Evolutionary conservation across 2,329 filamentous ascomycete species (phyloP).

Genomic region (Colletotrichum agaves): DNA sequence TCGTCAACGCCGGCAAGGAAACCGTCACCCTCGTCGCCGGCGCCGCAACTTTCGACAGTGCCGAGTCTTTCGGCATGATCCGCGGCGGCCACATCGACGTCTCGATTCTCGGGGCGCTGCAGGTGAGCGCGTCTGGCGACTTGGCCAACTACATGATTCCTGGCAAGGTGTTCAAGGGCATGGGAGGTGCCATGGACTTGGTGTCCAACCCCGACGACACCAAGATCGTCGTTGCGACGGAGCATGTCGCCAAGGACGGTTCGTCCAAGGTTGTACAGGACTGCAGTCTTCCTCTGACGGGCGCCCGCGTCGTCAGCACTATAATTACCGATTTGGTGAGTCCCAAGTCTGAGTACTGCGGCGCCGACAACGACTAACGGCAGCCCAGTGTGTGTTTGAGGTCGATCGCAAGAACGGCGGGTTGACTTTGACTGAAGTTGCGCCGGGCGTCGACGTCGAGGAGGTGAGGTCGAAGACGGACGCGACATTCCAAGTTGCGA

Average conservation of each 20-base stretch:
- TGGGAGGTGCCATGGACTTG: slow-evolving; percentile 83
- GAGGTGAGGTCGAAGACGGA: slow-evolving; percentile 77
- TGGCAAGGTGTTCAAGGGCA: slow-evolving; percentile 87
- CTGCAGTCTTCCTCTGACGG: slow-evolving; percentile 73
- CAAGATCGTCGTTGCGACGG: slow-evolving; percentile 78
- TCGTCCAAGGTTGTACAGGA: slow-evolving; percentile 73
- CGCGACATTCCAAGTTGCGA: slow-evolving; percentile 72
- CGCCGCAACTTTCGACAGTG: slow-evolving; percentile 80
- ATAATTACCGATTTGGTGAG: slow-evolving; percentile 79
- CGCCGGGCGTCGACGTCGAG: slow-evolving; percentile 74
- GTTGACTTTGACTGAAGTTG: slow-evolving; percentile 76
- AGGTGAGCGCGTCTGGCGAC: slow-evolving; percentile 82
- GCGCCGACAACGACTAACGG: not conserved
- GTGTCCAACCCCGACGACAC: slow-evolving; percentile 77
- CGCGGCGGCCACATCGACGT: slow-evolving; percentile 86
- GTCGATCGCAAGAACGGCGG: slow-evolving; percentile 71
- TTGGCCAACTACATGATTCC: slow-evolving; percentile 93
- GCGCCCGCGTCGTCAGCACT: slow-evolving; percentile 73
- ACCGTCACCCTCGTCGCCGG: slow-evolving; percentile 84
- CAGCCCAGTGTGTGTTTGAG: slow-evolving; percentile 72
- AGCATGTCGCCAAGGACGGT: slow-evolving; percentile 76
- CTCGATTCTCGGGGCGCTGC: slow-evolving; percentile 83
- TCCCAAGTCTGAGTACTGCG: slow-evolving; percentile 31
- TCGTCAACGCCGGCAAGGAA: slow-evolving; percentile 90
- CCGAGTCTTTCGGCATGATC: slow-evolving; percentile 90